Evolutionary conservation across 768 basidiomycete species (phyloP), one percentile per base, ranked within the genome.

Genomic region (Lactarius quietus): DNA sequence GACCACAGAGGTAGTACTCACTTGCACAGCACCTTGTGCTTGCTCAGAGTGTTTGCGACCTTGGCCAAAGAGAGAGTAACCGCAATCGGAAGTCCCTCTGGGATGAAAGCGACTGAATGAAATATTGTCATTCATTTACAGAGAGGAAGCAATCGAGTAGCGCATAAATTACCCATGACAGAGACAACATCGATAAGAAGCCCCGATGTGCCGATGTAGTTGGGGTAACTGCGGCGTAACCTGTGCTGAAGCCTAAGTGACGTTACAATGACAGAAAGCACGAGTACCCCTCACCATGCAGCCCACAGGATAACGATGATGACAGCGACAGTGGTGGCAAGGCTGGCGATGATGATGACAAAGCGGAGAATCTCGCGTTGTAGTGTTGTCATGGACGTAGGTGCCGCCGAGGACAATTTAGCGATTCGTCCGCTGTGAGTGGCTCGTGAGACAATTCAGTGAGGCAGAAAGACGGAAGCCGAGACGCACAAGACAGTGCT

Each of bases 151-250:
- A 41, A 53, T 59, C 18, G 1, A 53, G 53, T n/a, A 12, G 23
- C 10, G 26, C 26, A 43, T 1, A 28, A 18, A 48, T 56, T 70
- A 75, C 75, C 80, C 74, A 79, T 79, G 38, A 86, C 83, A 0
- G 83, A 83, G 31, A 87, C 84, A 33, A 84, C 74, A 66, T 86
- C 82, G 73, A 85, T 80, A 35, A 88, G 77, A 29, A 86, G 78
- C 3, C 56, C 71, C 2, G 84, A 78, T 0, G 82, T 79, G 43
- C 78, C 81, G 70, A 86, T 85, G 73, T 78, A 84, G 7, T 59
- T 67, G 3, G 78, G 79, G 63, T 77, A 79, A 17, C 71, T 72
- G 20, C 67, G 74, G n/a, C 74, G 76, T 53, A 82, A 74, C 82
- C 81, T 82, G 33, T 55, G 71, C 8, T 61, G 72, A 73, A 70